phyloP scores from a whole-genome alignment of 768 basidiomycete genomes.

The Agaricus blazei region DNA sequence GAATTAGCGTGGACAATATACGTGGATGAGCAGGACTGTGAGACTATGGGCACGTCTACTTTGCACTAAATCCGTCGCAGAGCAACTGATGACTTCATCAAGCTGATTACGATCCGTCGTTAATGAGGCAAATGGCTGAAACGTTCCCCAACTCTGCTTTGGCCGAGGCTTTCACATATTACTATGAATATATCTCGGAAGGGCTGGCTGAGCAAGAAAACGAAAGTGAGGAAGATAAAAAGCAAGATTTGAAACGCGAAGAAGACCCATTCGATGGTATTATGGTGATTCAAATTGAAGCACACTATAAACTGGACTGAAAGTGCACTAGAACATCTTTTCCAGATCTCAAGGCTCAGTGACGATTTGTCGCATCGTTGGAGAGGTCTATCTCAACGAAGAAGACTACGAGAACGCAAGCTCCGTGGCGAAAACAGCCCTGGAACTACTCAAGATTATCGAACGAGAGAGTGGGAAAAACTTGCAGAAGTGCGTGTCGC shows the following conservation, averaged over 20 bases:
- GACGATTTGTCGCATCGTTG: slow-evolving; percentile 60
- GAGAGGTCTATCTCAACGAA: slow-evolving; percentile 61
- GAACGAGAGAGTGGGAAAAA: slow-evolving; percentile 56
- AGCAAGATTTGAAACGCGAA: slow-evolving; percentile 29
- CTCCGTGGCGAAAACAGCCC: slow-evolving; percentile 64
- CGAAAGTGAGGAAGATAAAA: slow-evolving; percentile 25
- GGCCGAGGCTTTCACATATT: slow-evolving; percentile 56
- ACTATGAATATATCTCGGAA: slow-evolving; percentile 58
- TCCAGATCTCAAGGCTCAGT: slow-evolving; percentile 47
- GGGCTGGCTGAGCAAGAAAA: slow-evolving; percentile 38
- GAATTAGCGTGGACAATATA: slow-evolving; percentile 78
- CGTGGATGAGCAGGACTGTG: slow-evolving; percentile 70
- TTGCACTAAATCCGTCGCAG: slow-evolving; percentile 1
- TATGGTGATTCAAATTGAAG: slow-evolving; percentile 39
- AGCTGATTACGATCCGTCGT: slow-evolving; percentile 58
- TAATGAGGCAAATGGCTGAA: slow-evolving; percentile 54
- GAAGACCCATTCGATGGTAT: slow-evolving; percentile 59
- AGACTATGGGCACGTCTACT: slow-evolving; percentile 51
- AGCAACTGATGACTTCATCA: background rate
- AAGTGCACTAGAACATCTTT: slow-evolving; percentile 47
- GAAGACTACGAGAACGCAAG: slow-evolving; percentile 72
- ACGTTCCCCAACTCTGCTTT: slow-evolving; percentile 62
- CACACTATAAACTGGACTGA: slow-evolving; percentile 7
- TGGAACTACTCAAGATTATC: slow-evolving; percentile 47
- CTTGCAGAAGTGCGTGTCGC: slow-evolving; percentile 40